phyloP scores from a whole-genome alignment of 2,329 filamentous ascomycete species.

The Pleoardoris graminearum region DNA sequence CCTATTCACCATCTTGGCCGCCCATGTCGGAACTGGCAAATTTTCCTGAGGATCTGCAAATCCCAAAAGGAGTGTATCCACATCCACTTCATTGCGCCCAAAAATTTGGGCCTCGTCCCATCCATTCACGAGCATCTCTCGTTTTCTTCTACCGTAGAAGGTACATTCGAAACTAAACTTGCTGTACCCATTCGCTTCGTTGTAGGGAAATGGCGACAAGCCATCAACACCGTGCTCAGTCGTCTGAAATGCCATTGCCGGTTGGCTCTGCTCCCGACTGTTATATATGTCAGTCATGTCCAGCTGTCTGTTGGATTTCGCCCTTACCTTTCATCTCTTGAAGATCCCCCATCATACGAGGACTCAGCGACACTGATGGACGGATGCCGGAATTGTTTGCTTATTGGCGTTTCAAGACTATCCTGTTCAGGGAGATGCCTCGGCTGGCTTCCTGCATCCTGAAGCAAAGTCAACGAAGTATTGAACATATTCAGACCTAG shows the following conservation, averaged over 20 bases:
- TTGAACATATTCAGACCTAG: neutral
- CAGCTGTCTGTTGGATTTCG: neutral
- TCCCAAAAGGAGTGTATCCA: slow-evolving; percentile 40
- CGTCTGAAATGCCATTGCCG: slow-evolving; percentile 28
- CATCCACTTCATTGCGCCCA: slow-evolving; percentile 39
- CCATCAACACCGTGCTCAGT: slow-evolving; percentile 26
- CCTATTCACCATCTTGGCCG: slow-evolving; percentile 37
- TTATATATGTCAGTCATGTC: slow-evolving; percentile 21
- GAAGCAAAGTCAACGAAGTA: slow-evolving; percentile 15
- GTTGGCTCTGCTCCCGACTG: slow-evolving; percentile 40
- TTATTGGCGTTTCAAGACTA: slow-evolving; percentile 30
- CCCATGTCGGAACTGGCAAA: slow-evolving; percentile 41
- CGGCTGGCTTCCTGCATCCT: slow-evolving; percentile 30
- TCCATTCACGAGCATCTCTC: slow-evolving; percentile 37
- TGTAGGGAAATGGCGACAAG: slow-evolving; percentile 24
- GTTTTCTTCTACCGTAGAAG: slow-evolving; percentile 37
- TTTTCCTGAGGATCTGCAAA: slow-evolving; percentile 39
- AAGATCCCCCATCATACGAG: slow-evolving; percentile 38
- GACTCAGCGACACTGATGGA: slow-evolving; percentile 30
- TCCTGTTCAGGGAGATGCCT: slow-evolving; percentile 29
- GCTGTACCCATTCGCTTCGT: slow-evolving; percentile 21
- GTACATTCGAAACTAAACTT: slow-evolving; percentile 43
- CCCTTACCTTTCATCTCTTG: slow-evolving; percentile 37
- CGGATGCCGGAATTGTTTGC: slow-evolving; percentile 28
- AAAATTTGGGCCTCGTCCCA: slow-evolving; percentile 40